Base-by-base conservation (phyloP, 768 basidiomycete genomes). In the Suillus clintonianus region DNA sequence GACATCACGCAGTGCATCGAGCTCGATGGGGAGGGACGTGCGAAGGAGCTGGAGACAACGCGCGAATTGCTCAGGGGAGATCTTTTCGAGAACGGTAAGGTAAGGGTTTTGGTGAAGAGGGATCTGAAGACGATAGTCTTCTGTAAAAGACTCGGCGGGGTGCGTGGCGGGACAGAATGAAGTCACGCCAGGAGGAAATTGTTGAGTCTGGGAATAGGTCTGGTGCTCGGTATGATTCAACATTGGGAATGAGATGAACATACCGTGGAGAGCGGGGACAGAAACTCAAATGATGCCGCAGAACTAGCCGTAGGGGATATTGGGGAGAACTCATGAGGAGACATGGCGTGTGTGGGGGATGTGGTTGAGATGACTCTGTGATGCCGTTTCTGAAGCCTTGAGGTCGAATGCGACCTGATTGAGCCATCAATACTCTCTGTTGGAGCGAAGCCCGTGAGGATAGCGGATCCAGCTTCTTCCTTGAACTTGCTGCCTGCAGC, bases 401-500 rank as follows among this genome's bases (percentile, higher is more conserved):
- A 32, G 10, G 5, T 19, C 14, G 30, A 11, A 32, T 51, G 30
- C 50, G 30, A 17, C 30, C 30, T 51, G 17, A 51, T 10, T 19
- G 50, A 51, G 10, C 30, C 50, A 19, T 27, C 2, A 11, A 32
- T 5, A 2, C 50, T 32, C 17, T 32, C 50, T n/a, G n/a, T n/a
- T n/a, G n/a, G n/a, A n/a, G n/a, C n/a, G n/a, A n/a, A n/a, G n/a
- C n/a, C n/a, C 0, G 65, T 72, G 42, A 71, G 56, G 50, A 76
- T 60, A 0, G 63, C 74, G 2, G 74, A 75, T 22, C 68, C 61
- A 3, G 64, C 39, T 0, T 68, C 71, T 19, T 75, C 74, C 27
- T 60, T 68, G 58, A 75, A 76, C 27, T 72, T 70, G 63, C 74
- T 75, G 19, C 73, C 75, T 14, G 69, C 67, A 34, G 67, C 60